phyloP scores from a whole-genome alignment of 495 filamentous ascomycete genomes.

The Paragyromitra xinjiangensis region DNA sequence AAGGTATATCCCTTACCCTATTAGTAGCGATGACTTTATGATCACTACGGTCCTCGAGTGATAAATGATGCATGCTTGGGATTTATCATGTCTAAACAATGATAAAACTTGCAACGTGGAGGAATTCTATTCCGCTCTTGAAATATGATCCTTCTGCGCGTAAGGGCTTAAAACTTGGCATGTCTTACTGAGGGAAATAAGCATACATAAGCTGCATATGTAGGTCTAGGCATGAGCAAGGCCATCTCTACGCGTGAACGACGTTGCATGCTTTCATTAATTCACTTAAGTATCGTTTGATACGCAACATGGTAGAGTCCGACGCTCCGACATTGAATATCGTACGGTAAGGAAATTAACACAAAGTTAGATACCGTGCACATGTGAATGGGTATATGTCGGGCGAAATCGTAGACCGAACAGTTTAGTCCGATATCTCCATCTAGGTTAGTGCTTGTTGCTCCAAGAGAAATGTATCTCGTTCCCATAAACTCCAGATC shows the following conservation, averaged over 20 bases:
- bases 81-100: neutral
- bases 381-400: constrained; percentile 10
- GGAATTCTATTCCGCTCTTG: constrained; percentile 26
- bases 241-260: constrained; percentile 14
- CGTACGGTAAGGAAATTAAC: constrained; percentile 17
- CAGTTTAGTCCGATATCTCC: neutral
- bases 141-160: constrained; percentile 18
- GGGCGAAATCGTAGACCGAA: constrained; percentile 30
- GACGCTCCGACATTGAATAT: constrained; percentile 14
- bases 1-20: neutral
- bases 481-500: constrained; percentile 4
- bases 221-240: constrained; percentile 16
- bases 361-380: constrained; percentile 14
- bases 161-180: constrained; percentile 32
- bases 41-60: constrained; percentile 14
- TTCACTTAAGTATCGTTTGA: constrained; percentile 18
- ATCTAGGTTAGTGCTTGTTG: neutral
- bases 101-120: constrained; percentile 41
- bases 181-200: constrained; percentile 53
- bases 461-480: neutral
- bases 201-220: constrained; percentile 51
- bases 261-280: constrained; percentile 22
- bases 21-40: neutral
- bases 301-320: neutral
- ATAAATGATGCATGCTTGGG: constrained; percentile 15